A percentile compares a stretch with the other conserved stretches of the same genome.
These are phyloP conservation scores for Amphirosellinia nigrospora DNA, from an alignment of 495 filamentous ascomycete species.

Conservation along the genomic window DNA sequence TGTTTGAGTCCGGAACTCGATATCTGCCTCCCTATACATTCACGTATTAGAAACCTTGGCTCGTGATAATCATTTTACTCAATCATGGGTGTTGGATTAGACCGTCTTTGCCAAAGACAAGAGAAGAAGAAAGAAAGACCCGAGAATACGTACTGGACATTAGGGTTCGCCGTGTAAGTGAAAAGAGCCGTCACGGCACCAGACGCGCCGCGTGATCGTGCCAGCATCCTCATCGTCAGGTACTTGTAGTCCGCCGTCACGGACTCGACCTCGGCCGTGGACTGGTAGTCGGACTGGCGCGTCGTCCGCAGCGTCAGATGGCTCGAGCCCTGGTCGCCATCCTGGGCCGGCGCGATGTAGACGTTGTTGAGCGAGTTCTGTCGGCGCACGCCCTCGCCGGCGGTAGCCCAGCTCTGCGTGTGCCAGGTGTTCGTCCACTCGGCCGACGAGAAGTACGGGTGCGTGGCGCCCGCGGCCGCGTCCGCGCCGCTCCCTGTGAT, in stretches of 20 bases:
- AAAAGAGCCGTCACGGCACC: constrained; percentile 75
- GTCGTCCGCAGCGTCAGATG: constrained; percentile 59
- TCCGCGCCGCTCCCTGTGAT: constrained; percentile 37
- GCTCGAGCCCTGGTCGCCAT: constrained; percentile 44
- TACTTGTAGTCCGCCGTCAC: constrained; percentile 57
- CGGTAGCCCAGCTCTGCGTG: constrained; percentile 59
- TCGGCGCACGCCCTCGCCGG: constrained; percentile 56
- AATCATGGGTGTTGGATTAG: background rate
- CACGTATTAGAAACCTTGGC: constrained; percentile 39
- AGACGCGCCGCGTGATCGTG: constrained; percentile 53
- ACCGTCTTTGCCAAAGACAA: background rate
- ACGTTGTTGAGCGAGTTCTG: constrained; percentile 69
- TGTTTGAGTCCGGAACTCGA: constrained; percentile 73
- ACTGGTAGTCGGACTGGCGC: constrained; percentile 45
- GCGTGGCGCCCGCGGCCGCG: constrained; percentile 41
- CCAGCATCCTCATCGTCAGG: constrained; percentile 66
- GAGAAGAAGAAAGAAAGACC: background rate
- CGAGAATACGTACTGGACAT: constrained; percentile 38
- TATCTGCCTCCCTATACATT: constrained; percentile 65
- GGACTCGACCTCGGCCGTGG: constrained; percentile 67
- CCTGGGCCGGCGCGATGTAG: constrained; percentile 57
- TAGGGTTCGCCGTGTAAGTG: constrained; percentile 56
- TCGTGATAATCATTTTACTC: background rate
- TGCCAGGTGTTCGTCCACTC: constrained; percentile 61
- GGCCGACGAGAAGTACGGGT: constrained; percentile 48